Evolutionary conservation across 2,329 filamentous ascomycete species (phyloP).

Genomic region (Fusarium udum): DNA sequence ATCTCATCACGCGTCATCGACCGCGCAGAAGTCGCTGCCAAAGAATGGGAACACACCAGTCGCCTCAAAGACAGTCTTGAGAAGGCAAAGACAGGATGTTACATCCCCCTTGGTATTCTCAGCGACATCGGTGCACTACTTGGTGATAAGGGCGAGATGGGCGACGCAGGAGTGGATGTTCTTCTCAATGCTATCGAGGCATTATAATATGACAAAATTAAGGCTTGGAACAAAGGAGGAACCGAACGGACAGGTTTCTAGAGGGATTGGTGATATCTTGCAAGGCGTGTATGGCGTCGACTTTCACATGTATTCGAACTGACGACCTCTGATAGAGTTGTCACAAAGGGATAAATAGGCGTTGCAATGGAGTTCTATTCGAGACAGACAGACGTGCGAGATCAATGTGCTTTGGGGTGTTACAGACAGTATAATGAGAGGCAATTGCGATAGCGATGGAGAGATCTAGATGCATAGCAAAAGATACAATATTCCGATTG

Average conservation of each 20-base stretch:
- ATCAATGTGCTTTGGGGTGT: not conserved
- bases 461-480: not conserved
- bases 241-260: not conserved
- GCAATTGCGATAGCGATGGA: not conserved
- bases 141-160: slow-evolving; percentile 63
- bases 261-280: slow-evolving; percentile 9
- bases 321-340: slow-evolving; percentile 27
- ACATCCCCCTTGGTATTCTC: slow-evolving; percentile 84
- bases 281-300: slow-evolving; percentile 24
- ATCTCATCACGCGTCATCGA: slow-evolving; percentile 86
- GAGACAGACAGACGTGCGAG: not conserved
- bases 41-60: slow-evolving; percentile 95
- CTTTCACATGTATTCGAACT: slow-evolving; percentile 12
- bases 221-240: not conserved
- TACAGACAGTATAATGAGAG: not conserved
- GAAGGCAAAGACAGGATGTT: slow-evolving; percentile 78
- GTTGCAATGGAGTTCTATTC: slow-evolving; percentile 20
- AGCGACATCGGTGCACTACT: slow-evolving; percentile 87
- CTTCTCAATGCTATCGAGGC: slow-evolving; percentile 68
- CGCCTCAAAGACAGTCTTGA: slow-evolving; percentile 89
- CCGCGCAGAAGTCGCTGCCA: slow-evolving; percentile 86
- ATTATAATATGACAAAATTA: slow-evolving; percentile 50
- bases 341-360: slow-evolving; percentile 24
- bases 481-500: not conserved
- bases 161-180: slow-evolving; percentile 65